Evolutionary conservation across 2,329 filamentous ascomycete species (phyloP).

Genomic region (Alternaria incomplexa): DNA sequence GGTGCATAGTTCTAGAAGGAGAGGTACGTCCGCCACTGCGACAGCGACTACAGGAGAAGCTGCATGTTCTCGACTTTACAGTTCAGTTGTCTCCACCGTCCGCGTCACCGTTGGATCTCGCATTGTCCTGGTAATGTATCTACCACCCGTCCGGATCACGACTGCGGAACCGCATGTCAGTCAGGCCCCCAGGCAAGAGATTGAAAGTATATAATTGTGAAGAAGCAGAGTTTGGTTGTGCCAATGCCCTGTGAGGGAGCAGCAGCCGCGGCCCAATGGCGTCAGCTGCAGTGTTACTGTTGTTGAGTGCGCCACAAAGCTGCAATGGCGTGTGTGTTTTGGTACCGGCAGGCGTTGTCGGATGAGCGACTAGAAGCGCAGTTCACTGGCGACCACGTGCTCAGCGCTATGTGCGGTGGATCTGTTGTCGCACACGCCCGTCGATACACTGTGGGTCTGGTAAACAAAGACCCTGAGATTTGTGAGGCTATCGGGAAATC

Average conservation of each 20-base stretch:
- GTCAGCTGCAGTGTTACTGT: not conserved
- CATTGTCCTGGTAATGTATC: not conserved
- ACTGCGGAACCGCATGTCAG: slow-evolving; percentile 1
- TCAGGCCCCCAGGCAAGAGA: not conserved
- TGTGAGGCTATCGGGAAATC: slow-evolving; percentile 28
- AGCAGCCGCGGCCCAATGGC: not conserved
- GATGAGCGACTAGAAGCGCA: slow-evolving; percentile 17
- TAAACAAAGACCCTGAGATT: slow-evolving; percentile 27
- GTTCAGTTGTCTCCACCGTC: slow-evolving; percentile 2
- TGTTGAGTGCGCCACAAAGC: slow-evolving; percentile 13
- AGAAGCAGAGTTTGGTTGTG: not conserved
- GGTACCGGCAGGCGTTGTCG: slow-evolving; percentile 20
- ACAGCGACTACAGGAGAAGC: not conserved
- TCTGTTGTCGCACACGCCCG: too few species aligned
- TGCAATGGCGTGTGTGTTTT: not conserved
- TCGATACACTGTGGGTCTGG: slow-evolving; percentile 29
- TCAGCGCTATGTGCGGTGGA: slow-evolving; percentile 22
- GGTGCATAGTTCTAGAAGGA: slow-evolving; percentile 5
- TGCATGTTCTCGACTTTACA: slow-evolving; percentile 1
- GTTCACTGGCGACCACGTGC: slow-evolving; percentile 23
- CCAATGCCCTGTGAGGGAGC: not conserved
- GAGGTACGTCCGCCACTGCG: not conserved
- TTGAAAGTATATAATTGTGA: not conserved
- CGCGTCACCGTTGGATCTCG: slow-evolving; percentile 11
- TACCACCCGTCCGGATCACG: slow-evolving; percentile 1